These are phyloP conservation scores for Sugiyamaella qingdaonensis DNA, from an alignment of 805 yeast genomes.

Conservation along the genomic window DNA sequence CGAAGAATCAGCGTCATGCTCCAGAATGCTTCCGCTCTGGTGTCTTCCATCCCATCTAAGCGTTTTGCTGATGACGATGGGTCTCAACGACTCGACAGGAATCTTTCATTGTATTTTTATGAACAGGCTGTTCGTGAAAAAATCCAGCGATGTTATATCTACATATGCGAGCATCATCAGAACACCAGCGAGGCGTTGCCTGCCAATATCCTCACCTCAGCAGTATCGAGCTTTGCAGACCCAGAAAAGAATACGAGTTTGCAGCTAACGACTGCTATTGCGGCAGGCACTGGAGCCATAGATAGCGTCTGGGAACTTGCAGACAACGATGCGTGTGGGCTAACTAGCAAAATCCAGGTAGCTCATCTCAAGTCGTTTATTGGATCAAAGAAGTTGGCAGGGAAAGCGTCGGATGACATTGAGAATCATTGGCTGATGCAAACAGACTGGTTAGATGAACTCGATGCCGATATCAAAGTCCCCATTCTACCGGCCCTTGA, in stretches of 20 bases:
- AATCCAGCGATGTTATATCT: slow-evolving; percentile 43
- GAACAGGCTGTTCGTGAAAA: slow-evolving; percentile 41
- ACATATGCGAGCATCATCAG: slow-evolving; percentile 26
- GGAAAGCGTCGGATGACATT: slow-evolving; percentile 6
- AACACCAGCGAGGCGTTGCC: slow-evolving; percentile 31
- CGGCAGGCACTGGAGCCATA: slow-evolving; percentile 25
- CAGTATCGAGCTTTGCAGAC: slow-evolving; percentile 32
- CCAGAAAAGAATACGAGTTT: slow-evolving; percentile 26
- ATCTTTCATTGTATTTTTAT: slow-evolving; percentile 25
- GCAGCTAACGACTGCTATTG: slow-evolving; percentile 28
- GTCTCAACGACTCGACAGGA: slow-evolving; percentile 19
- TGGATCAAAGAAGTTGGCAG: slow-evolving; percentile 21
- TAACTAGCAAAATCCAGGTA: slow-evolving; percentile 35
- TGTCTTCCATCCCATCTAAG: slow-evolving; percentile 29
- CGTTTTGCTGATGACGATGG: slow-evolving; percentile 23
- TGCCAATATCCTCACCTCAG: slow-evolving; percentile 36
- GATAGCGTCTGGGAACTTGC: slow-evolving; percentile 34
- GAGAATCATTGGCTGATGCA: slow-evolving; percentile 27
- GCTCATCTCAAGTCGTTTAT: slow-evolving; percentile 17
- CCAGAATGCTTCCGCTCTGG: slow-evolving; percentile 36
- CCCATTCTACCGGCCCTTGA: slow-evolving; percentile 28
- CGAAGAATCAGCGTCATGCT: slow-evolving; percentile 47
- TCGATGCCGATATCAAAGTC: slow-evolving; percentile 21
- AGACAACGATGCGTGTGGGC: slow-evolving; percentile 41
- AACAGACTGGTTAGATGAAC: slow-evolving; percentile 13